Percentiles rank a stretch among this genome's conserved stretches.
phyloP scores from a whole-genome alignment of 2,329 filamentous ascomycete species.

The Exophiala spinifera region DNA sequence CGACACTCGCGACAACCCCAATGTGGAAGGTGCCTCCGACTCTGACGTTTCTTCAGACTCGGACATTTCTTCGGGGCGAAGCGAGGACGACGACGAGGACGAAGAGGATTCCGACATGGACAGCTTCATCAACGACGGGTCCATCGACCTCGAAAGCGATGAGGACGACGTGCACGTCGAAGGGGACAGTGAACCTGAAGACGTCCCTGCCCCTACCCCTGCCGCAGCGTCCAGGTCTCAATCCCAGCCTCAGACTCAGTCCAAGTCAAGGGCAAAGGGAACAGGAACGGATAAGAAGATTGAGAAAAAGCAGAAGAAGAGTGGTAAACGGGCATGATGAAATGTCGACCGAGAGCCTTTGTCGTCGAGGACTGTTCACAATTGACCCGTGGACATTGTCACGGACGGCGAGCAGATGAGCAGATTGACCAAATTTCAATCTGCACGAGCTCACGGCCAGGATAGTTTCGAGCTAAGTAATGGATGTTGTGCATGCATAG shows the following conservation, averaged over 20 bases:
- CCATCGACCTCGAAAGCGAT: slow-evolving; percentile 43
- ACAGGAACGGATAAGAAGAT: slow-evolving; percentile 29
- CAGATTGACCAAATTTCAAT: too few species aligned
- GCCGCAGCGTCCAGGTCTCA: slow-evolving; percentile 9
- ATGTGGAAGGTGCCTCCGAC: slow-evolving; percentile 31
- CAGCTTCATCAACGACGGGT: slow-evolving; percentile 44
- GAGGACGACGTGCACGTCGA: slow-evolving; percentile 43
- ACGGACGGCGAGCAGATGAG: too few species aligned
- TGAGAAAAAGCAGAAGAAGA: slow-evolving; percentile 37
- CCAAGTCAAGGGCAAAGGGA: not conserved
- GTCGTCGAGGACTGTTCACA: too few species aligned
- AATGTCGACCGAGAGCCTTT: too few species aligned
- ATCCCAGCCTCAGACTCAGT: slow-evolving; percentile 28
- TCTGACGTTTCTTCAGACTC: slow-evolving; percentile 7
- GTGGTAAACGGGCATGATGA: slow-evolving; percentile 35
- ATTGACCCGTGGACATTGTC: too few species aligned
- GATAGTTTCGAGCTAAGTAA: too few species aligned
- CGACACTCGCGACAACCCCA: slow-evolving; percentile 19
- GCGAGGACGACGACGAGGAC: slow-evolving; percentile 41
- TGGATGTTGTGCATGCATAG: too few species aligned
- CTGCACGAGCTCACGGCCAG: too few species aligned
- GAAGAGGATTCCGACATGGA: slow-evolving; percentile 46
- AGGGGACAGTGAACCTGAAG: slow-evolving; percentile 43
- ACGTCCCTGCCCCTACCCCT: slow-evolving; percentile 14
- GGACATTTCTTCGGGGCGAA: slow-evolving; percentile 34